These are phyloP conservation scores for Ligustrum vulgare DNA, from an alignment of 257 asterid genomes.

Conservation along the genomic window DNA sequence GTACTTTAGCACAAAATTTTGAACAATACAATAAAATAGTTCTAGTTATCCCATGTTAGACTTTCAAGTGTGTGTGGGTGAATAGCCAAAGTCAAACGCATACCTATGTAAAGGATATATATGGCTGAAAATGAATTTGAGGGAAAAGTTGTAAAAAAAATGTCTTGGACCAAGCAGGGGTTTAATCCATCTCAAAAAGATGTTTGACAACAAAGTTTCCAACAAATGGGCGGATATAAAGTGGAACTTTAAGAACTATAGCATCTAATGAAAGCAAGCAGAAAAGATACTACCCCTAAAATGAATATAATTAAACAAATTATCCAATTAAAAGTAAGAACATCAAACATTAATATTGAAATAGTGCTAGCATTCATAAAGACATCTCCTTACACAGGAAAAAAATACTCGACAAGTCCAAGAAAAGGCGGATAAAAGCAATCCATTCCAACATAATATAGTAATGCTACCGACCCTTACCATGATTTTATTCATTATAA, in stretches of 20 bases:
- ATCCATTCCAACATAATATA: conserved; percentile 6
- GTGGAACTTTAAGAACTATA: background rate
- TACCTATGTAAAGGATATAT: no score
- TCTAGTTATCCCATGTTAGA: no score
- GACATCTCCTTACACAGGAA: background rate
- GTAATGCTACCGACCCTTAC: background rate
- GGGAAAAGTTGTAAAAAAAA: no score
- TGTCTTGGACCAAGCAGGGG: no score
- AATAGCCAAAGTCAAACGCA: no score
- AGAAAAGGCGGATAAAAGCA: background rate
- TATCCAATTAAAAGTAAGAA: background rate
- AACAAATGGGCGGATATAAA: background rate
- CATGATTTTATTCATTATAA: background rate
- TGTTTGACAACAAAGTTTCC: background rate
- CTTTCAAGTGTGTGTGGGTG: no score
- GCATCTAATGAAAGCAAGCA: background rate
- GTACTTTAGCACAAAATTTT: no score
- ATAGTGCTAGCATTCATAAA: background rate
- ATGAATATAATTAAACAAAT: background rate
- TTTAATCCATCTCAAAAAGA: background rate
- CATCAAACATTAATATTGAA: conserved; percentile 1
- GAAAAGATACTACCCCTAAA: background rate
- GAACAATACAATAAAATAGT: no score
- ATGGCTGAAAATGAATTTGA: no score
- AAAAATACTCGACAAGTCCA: background rate